phyloP scores from a whole-genome alignment of 176 grass and related monocot species.

The Luzula sylvatica region DNA sequence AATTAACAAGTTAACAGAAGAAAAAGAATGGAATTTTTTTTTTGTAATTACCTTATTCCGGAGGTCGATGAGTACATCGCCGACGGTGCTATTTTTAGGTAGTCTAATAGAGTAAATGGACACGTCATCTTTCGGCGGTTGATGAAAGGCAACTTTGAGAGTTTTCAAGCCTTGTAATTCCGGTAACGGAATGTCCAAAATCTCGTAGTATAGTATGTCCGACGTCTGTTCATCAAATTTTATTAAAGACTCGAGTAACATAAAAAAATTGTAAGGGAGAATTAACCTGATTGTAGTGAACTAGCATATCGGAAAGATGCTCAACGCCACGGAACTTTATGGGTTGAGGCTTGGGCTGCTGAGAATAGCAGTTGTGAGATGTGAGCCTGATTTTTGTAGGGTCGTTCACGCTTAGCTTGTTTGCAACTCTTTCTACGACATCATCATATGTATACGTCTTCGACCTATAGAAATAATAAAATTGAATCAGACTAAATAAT shows the following conservation, averaged over 20 bases:
- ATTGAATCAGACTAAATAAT: not conserved
- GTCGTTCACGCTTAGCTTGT: constrained; percentile 72
- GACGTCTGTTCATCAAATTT: constrained; percentile 59
- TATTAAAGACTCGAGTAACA: not conserved
- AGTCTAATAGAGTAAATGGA: constrained; percentile 87
- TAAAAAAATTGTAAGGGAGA: not conserved
- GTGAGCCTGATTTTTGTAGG: constrained; percentile 94
- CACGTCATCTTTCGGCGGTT: constrained; percentile 91
- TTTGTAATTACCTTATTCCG: constrained; percentile 61
- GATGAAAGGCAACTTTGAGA: constrained; percentile 89
- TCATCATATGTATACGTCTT: constrained; percentile 87
- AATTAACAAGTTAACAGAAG: not conserved
- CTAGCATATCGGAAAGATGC: constrained; percentile 76
- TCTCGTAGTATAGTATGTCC: constrained; percentile 97
- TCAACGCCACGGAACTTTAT: constrained; percentile 89
- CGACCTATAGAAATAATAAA: constrained; percentile 46
- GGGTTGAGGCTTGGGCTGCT: constrained; percentile 98
- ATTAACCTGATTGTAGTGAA: constrained; percentile 94
- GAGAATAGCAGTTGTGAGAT: constrained; percentile 98
- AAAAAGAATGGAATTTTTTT: not conserved
- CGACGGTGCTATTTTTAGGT: constrained; percentile 91
- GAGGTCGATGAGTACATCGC: constrained; percentile 79
- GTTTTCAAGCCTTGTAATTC: constrained; percentile 97
- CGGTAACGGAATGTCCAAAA: constrained; percentile 93
- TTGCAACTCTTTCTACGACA: constrained; percentile 92